A percentile compares a stretch with the other conserved stretches of the same genome.
phyloP scores from a whole-genome alignment of 768 basidiomycete genomes.

The Candolleomyces efflorescens region DNA sequence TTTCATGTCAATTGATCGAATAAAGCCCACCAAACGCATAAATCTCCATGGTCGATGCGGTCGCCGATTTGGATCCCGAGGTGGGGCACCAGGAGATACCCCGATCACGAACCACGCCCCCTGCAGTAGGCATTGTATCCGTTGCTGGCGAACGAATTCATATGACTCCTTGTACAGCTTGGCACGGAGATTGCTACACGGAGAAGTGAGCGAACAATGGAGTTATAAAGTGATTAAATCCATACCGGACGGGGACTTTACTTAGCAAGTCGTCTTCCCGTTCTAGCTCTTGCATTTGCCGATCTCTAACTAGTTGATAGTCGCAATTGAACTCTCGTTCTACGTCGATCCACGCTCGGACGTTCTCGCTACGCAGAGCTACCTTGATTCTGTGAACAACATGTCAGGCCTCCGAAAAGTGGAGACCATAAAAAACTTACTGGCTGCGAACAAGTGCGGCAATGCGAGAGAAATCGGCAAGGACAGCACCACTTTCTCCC shows the following conservation, averaged over 20 bases:
- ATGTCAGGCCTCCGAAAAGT: conserved; percentile 7
- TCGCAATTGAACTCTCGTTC: conserved; percentile 78
- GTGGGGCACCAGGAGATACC: conserved; percentile 40
- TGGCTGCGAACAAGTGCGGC: conserved; percentile 79
- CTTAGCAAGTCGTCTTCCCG: conserved; percentile 82
- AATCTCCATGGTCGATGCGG: conserved; percentile 78
- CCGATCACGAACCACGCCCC: conserved; percentile 93
- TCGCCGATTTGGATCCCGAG: conserved; percentile 51
- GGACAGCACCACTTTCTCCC: conserved; percentile 79
- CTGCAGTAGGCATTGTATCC: conserved; percentile 82
- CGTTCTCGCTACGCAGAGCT: conserved; percentile 69
- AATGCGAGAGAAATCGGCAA: conserved; percentile 74
- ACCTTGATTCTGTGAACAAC: conserved; percentile 57
- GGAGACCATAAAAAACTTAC: conserved; percentile 40
- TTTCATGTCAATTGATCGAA: background rate
- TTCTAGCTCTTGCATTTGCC: conserved; percentile 89
- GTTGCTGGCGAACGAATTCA: conserved; percentile 85
- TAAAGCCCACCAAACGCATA: conserved; percentile 66
- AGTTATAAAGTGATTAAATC: conserved; percentile 1
- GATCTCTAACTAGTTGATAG: conserved; percentile 80
- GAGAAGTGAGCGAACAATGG: conserved; percentile 4
- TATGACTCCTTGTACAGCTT: conserved; percentile 88
- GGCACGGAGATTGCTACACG: conserved; percentile 70
- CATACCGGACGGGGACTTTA: conserved; percentile 79
- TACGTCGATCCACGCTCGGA: conserved; percentile 78